These are phyloP conservation scores for Antitrichia curtipendula DNA, from an alignment of 225 moss, liverwort and hornwort genomes.

Conservation along the genomic window DNA sequence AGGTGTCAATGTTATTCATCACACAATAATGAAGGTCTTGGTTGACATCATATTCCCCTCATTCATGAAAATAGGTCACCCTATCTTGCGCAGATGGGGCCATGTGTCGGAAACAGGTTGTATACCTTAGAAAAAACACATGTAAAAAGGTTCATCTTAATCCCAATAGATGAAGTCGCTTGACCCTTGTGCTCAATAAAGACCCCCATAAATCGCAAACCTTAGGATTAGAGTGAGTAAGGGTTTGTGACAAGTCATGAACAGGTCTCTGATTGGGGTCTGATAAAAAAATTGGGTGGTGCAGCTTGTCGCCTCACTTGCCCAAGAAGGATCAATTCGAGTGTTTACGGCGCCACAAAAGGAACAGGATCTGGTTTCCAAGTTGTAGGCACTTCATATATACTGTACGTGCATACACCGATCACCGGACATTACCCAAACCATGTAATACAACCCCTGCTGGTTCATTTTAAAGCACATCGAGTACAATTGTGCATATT, in stretches of 20 bases:
- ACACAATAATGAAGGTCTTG: no score
- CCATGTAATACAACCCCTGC: neutral
- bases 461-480: neutral
- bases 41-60: no score
- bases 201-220: neutral
- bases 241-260: neutral
- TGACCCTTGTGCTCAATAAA: neutral
- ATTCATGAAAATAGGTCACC: no score
- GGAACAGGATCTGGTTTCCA: conserved; percentile 2
- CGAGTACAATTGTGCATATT: neutral
- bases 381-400: neutral
- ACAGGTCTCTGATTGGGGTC: neutral
- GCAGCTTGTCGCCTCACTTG: conserved; percentile 65
- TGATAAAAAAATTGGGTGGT: neutral
- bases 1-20: no score
- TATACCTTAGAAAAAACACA: no score
- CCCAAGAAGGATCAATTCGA: conserved; percentile 62
- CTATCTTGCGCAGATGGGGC: no score
- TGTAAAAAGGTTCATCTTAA: neutral
- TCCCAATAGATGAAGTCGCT: neutral
- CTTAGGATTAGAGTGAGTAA: neutral
- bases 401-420: neutral
- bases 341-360: conserved; percentile 12
- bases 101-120: no score
- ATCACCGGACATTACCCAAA: neutral